Evolutionary conservation across 1,139 yeast genomes (phyloP).

Genomic region (Nakaseomyces nivariensis): DNA sequence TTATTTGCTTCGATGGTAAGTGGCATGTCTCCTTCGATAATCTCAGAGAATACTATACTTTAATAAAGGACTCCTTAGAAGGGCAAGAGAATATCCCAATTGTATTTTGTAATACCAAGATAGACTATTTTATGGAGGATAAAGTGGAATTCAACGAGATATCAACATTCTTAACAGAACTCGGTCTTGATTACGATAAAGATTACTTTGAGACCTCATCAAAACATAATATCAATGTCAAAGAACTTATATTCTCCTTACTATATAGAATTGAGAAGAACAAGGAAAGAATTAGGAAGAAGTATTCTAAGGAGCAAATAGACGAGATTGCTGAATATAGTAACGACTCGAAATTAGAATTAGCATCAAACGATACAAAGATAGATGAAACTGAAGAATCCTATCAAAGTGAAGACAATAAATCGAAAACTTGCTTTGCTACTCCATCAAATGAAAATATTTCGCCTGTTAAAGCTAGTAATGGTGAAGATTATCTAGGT

Average conservation of each 20-base stretch:
- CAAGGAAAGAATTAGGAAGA: slow-evolving; percentile 5
- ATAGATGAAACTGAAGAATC: not conserved
- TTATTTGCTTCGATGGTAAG: slow-evolving; percentile 11
- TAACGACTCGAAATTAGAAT: not conserved
- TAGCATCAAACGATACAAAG: not conserved
- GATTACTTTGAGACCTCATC: slow-evolving; percentile 3
- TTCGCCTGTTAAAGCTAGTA: not conserved
- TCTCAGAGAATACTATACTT: not conserved
- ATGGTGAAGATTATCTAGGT: not conserved
- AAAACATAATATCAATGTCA: slow-evolving; percentile 1
- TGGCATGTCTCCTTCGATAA: slow-evolving; percentile 2
- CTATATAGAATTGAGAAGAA: slow-evolving; percentile 6
- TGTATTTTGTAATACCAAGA: not conserved
- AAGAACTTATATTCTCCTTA: not conserved
- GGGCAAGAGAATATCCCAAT: not conserved
- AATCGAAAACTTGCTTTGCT: not conserved
- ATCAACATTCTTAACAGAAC: not conserved
- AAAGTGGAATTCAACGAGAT: slow-evolving; percentile 1
- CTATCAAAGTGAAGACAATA: not conserved
- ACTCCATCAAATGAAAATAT: not conserved
- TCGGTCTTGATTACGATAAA: not conserved
- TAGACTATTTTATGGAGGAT: slow-evolving; percentile 2
- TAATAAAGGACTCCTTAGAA: not conserved
- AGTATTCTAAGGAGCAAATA: not conserved
- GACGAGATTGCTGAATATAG: not conserved